Percentiles rank a stretch among this genome's conserved stretches.
phyloP scores from a whole-genome alignment of 352 stramenopile genomes.

The Nannochloropsis limnetica region DNA sequence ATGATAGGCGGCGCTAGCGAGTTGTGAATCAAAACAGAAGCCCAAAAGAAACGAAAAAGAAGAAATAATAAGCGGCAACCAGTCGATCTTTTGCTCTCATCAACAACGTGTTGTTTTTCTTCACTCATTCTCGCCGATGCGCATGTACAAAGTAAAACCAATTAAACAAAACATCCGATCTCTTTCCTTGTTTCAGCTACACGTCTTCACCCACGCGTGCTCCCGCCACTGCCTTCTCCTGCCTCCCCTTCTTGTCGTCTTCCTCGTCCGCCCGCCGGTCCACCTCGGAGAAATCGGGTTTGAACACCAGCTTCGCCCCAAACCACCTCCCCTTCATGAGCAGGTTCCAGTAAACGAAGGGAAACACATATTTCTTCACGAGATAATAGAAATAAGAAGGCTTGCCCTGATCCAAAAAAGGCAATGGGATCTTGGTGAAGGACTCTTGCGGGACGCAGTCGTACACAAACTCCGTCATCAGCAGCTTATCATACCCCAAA shows the following conservation, averaged over 20 bases:
- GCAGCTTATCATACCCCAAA: conserved; percentile 43
- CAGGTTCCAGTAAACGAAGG: conserved; percentile 51
- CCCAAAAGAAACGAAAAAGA: too few species aligned
- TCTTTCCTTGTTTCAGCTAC: neutral
- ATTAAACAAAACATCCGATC: neutral
- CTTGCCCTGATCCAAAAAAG: conserved; percentile 41
- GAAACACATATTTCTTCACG: conserved; percentile 50
- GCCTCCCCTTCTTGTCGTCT: neutral
- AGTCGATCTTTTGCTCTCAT: neutral
- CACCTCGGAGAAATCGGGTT: conserved; percentile 37
- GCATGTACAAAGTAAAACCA: neutral
- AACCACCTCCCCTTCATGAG: conserved; percentile 49
- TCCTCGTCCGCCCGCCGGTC: conserved; percentile 15
- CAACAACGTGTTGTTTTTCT: neutral
- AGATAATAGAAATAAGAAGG: conserved; percentile 48
- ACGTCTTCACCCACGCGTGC: neutral
- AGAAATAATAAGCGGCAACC: neutral
- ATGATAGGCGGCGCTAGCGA: too few species aligned
- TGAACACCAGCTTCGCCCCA: conserved; percentile 45
- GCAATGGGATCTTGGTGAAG: conserved; percentile 45
- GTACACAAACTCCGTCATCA: conserved; percentile 53
- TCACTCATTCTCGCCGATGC: neutral
- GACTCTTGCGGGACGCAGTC: conserved; percentile 47
- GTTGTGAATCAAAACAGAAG: neutral
- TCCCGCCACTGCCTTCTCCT: neutral